Base-by-base conservation (phyloP, 2,329 filamentous ascomycete genomes). In the Bertia moriformis region DNA sequence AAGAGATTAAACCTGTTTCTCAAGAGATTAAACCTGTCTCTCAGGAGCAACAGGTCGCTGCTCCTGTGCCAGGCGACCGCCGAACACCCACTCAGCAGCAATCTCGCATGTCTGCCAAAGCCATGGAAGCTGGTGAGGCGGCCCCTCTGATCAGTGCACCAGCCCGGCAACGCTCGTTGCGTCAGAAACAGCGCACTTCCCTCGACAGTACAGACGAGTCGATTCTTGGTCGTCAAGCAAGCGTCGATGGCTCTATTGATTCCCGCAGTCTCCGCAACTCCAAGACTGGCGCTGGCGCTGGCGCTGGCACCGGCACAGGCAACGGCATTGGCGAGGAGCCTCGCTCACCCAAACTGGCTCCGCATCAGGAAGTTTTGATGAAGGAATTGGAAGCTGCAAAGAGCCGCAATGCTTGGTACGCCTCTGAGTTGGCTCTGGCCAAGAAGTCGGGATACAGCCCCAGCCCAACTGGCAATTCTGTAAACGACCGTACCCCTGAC, bases 401-500 rank as follows among this genome's bases (percentile, higher is more conserved):
- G 50, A 91, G 82, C 51, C 76, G 83, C 39, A 96, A 94, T 59
- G 89, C 89, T 0, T 98, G 91, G 91, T 95, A 93, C 57, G 86
- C 87, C 4, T 95, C 89, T 0, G 91, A 98, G 59, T 67, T 98
- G 36, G 86, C 93, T 42, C 66, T 98, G 45, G 93, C 91, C 4
- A 78, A 83, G 38, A 94, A 94, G 59, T 76, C 85, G 30, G 91
- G 91, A 4, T 98, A 96, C 51, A 70, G 76, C 4, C 73, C 84
- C 14, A 86, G 74, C 44, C 65, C 76, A 2, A 76, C 78, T 1
- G 71, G 76, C 18, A 83, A 74, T 51, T 78, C 85, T 13, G 68
- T 77, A 0, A 65, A 94, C 18, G 89, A 96, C 45, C 77, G 82
- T 43, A 69, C 72, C 0, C 69, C 79, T 2, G 86, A 93, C 47